phyloP scores from a whole-genome alignment of 2,329 filamentous ascomycete species.

The Myrmaecium sp. region DNA sequence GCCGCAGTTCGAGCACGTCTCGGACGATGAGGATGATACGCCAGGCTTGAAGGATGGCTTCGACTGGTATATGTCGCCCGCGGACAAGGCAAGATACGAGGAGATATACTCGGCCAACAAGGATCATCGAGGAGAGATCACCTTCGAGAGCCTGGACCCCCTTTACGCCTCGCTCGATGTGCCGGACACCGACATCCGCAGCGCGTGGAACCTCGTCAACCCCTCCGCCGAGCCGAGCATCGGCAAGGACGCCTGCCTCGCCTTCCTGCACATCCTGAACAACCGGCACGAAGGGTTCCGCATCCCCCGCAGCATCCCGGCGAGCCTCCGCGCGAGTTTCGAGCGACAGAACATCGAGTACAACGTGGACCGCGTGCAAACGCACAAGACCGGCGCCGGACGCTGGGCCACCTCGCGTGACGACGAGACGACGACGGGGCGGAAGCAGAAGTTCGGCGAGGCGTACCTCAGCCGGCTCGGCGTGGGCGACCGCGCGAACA shows the following conservation, averaged over 20 bases:
- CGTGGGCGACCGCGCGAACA: constrained; percentile 50
- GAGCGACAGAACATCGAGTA: constrained; percentile 96
- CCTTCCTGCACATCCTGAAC: constrained; percentile 93
- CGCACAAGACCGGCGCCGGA: constrained; percentile 38
- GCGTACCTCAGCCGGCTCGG: constrained; percentile 87
- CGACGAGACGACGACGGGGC: constrained; percentile 66
- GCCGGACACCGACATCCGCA: constrained; percentile 64
- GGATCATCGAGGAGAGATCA: constrained; percentile 60
- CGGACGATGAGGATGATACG: constrained; percentile 59
- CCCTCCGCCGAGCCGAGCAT: constrained; percentile 68
- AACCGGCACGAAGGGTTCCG: constrained; percentile 89
- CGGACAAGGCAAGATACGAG: constrained; percentile 86
- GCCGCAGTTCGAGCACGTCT: constrained; percentile 68
- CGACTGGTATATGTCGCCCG: constrained; percentile 97
- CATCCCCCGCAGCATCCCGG: constrained; percentile 79
- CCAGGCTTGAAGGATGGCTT: constrained; percentile 87
- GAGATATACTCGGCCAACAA: constrained; percentile 91
- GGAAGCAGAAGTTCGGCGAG: constrained; percentile 94
- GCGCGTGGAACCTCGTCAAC: constrained; percentile 95
- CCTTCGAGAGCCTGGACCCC: constrained; percentile 61
- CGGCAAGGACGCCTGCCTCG: constrained; percentile 86
- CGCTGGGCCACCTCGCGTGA: constrained; percentile 67
- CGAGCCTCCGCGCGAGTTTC: constrained; percentile 78
- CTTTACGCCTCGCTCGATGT: constrained; percentile 70
- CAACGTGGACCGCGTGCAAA: constrained; percentile 61